Percentiles rank a stretch among this genome's conserved stretches.
Evolutionary conservation across 345 rosid species (phyloP).

Genomic region (Cardamine chenopodiifolia): DNA sequence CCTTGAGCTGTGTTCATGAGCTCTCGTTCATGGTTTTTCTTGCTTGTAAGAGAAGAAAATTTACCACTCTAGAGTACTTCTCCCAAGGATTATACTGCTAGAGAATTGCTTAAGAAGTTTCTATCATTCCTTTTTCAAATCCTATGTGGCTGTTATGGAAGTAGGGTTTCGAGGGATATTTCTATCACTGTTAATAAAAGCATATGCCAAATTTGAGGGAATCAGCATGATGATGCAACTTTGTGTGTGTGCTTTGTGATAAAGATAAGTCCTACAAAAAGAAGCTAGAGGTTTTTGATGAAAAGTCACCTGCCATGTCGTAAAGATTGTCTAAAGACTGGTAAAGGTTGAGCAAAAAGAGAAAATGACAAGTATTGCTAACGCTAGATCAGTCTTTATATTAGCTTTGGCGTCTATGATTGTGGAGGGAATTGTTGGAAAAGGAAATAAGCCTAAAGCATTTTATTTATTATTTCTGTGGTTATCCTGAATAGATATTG

Average conservation of each 20-base stretch:
- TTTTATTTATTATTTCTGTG: slow-evolving; percentile 21
- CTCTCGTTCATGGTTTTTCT: background rate
- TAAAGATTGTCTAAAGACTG: slow-evolving; percentile 34
- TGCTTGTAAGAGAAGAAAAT: slow-evolving; percentile 6
- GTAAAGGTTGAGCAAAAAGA: slow-evolving; percentile 34
- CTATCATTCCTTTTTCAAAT: slow-evolving; percentile 23
- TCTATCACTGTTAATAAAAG: slow-evolving; percentile 30
- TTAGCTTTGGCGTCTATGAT: slow-evolving; percentile 41
- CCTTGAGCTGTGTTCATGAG: slow-evolving; percentile 7
- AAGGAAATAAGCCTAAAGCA: slow-evolving; percentile 40
- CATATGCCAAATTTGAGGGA: slow-evolving; percentile 30
- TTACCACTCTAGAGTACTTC: slow-evolving; percentile 22
- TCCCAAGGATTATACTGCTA: background rate
- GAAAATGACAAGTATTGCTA: slow-evolving; percentile 42
- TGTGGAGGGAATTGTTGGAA: slow-evolving; percentile 44
- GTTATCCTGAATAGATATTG: slow-evolving; percentile 31
- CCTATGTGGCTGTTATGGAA: slow-evolving; percentile 34
- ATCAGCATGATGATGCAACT: slow-evolving; percentile 35
- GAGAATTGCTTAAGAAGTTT: slow-evolving; percentile 16
- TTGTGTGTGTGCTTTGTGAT: slow-evolving; percentile 34
- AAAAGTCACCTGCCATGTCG: slow-evolving; percentile 42
- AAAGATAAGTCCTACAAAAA: slow-evolving; percentile 39
- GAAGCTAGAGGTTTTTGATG: slow-evolving; percentile 34
- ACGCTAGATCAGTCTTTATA: slow-evolving; percentile 36
- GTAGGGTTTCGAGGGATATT: slow-evolving; percentile 14